Evolutionary conservation across 2,329 filamentous ascomycete species (phyloP).

Genomic region (Elsinoe ampelina): DNA sequence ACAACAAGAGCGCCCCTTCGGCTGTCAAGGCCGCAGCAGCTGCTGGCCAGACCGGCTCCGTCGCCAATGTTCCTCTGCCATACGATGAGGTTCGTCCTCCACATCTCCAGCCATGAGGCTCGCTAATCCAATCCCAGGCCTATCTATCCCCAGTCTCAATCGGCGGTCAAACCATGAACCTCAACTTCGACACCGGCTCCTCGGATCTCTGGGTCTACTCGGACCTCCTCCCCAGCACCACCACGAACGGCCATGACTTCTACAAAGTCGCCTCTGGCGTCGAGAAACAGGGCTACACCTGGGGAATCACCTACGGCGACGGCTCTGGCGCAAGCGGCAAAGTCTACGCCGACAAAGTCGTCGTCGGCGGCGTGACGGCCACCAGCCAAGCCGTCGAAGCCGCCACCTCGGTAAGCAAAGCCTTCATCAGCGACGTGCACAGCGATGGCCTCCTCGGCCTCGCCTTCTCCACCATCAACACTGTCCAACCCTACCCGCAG

Average conservation of each 20-base stretch:
- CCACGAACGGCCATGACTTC: conserved; percentile 46
- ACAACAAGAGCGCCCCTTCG: conserved; percentile 25
- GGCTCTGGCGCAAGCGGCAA: conserved; percentile 53
- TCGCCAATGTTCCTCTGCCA: conserved; percentile 31
- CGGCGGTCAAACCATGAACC: conserved; percentile 52
- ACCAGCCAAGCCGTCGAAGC: conserved; percentile 56
- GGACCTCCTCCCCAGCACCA: conserved; percentile 41
- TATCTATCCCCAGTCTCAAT: conserved; percentile 49
- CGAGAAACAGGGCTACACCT: conserved; percentile 43
- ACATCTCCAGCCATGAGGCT: conserved; percentile 15
- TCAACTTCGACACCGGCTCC: conserved; percentile 64
- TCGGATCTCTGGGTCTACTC: conserved; percentile 64
- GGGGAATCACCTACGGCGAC: conserved; percentile 58
- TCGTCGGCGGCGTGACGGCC: conserved; percentile 51
- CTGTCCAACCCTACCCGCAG: conserved; percentile 40
- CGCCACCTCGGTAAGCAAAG: conserved; percentile 47
- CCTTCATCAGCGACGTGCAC: conserved; percentile 43
- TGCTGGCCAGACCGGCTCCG: conserved; percentile 30
- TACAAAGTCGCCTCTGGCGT: conserved; percentile 45
- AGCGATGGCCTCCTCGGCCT: conserved; percentile 54
- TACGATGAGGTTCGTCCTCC: conserved; percentile 23
- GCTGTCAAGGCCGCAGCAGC: conserved; percentile 26
- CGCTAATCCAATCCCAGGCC: background rate
- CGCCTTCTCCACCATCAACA: conserved; percentile 52
- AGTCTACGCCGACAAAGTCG: conserved; percentile 58